A percentile compares a stretch with the other conserved stretches of the same genome.
Evolutionary conservation across 129 eudicot species (phyloP).

Genomic region (Silybum marianum): DNA sequence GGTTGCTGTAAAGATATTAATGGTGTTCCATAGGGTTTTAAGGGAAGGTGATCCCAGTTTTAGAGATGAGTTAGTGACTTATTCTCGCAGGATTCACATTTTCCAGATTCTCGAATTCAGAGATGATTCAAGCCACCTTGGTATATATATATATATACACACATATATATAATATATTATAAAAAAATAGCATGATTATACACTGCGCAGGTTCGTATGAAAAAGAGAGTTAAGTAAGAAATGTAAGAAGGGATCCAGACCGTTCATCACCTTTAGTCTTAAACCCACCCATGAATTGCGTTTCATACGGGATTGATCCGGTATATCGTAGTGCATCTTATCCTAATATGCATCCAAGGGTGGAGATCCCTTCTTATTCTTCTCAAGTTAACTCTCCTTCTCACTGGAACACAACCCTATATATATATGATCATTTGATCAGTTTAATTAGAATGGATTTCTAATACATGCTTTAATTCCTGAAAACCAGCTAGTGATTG

Average conservation of each 20-base stretch:
- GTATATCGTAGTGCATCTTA: no score
- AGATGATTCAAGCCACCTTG: constrained; percentile 82
- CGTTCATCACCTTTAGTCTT: no score
- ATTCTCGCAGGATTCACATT: constrained; percentile 53
- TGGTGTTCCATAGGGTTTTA: constrained; percentile 74
- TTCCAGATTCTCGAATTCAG: constrained; percentile 67
- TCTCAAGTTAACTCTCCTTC: no score
- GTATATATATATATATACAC: constrained; percentile 28
- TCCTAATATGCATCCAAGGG: neutral
- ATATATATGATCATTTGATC: neutral
- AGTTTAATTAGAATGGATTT: neutral
- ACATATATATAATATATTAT: no score
- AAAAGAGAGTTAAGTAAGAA: no score
- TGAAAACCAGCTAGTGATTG: constrained; percentile 84
- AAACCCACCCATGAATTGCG: no score
- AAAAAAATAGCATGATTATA: no score
- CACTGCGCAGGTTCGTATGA: no score
- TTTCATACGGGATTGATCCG: no score
- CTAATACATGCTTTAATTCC: neutral
- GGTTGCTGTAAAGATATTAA: constrained; percentile 82
- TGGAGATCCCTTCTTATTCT: no score
- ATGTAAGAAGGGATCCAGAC: no score
- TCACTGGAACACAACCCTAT: no score
- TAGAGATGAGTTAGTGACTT: constrained; percentile 63
- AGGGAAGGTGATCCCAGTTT: constrained; percentile 88